phyloP scores from a whole-genome alignment of 2,329 filamentous ascomycete genomes.

The Colletotrichum navitas region DNA sequence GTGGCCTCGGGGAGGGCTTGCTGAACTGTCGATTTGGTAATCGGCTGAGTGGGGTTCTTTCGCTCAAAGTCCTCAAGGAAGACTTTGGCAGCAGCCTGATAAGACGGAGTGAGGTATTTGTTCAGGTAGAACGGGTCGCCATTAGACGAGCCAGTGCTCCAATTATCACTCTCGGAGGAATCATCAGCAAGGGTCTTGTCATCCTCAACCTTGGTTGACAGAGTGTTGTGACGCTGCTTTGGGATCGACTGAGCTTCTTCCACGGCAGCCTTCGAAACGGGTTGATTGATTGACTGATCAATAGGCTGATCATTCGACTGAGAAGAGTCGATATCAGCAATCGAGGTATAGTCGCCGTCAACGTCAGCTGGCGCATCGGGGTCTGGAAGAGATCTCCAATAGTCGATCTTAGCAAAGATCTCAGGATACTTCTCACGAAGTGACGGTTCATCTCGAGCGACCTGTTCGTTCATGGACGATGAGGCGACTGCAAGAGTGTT shows the following conservation, averaged over 20 bases:
- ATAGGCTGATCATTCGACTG: neutral
- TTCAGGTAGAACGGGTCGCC: conserved; percentile 17
- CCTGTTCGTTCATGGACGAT: neutral
- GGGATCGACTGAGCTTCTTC: neutral
- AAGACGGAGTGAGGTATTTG: conserved; percentile 16
- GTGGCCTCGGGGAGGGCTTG: neutral
- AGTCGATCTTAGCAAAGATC: conserved; percentile 30
- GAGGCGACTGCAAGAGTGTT: neutral
- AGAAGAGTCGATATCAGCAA: neutral
- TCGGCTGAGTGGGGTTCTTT: neutral
- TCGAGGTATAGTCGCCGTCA: neutral
- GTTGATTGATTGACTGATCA: neutral
- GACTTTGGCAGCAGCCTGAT: conserved; percentile 11
- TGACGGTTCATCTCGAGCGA: neutral
- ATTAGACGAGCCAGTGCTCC: conserved; percentile 11
- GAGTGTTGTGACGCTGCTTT: neutral
- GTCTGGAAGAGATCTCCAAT: conserved; percentile 17
- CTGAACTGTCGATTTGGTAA: neutral
- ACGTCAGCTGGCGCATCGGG: neutral
- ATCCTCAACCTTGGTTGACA: neutral
- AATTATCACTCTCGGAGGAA: conserved; percentile 9
- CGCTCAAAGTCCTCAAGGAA: conserved; percentile 1
- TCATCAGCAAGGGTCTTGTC: neutral
- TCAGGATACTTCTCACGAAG: conserved; percentile 32
- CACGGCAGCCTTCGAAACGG: neutral